Evolutionary conservation across 352 stramenopile genomes (phyloP), one percentile per base, ranked within the genome.

Genomic region (Phytophthora colocasiae): DNA sequence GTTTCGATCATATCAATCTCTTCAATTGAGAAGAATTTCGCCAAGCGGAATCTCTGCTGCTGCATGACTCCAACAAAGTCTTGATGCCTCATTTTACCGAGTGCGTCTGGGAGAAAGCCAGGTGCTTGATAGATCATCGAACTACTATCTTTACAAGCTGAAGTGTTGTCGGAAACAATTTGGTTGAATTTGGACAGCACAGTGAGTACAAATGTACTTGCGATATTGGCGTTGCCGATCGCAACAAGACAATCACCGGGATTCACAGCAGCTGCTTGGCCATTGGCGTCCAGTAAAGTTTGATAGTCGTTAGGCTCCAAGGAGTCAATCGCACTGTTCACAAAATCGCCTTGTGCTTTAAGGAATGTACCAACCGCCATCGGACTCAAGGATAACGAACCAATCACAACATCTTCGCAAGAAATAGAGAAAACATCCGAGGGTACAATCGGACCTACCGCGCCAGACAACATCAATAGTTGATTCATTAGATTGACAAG

Each of bases 231-330:
- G 32, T 80, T 87, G n/a, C 86, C 81, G 36, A 96, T 93, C 7
- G 81, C 83, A 36, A 95, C 85, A 29, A 96, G 75, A 49, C 81
- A 87, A 60, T 96, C 88, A 12, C 86, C 86, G n/a, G 85, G 85
- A 40, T 89, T 93, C 27, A 96, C 88, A 6, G 83, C 75, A 19
- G 85, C 84, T 2, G 83, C 64, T 67, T 95, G 87, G 1, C 84
- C 85, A n/a, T n/a, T n/a, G n/a, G n/a, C 41, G 14, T 71, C 45
- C 32, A 75, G 50, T 22, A 71, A 56, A 9, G 34, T 17, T 36
- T 75, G 27, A 15, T 48, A 63, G 4, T n/a, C 24, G 10, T 48
- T 32, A 32, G 54, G 14, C 15, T 50, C 38, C 15, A 71, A 51
- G 1, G 58, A 68, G 44, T 71, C 39, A 27, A 67, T 31, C 3